Evolutionary conservation across 2,329 filamentous ascomycete species (phyloP).

Genomic region (Lachnellula subtilissima): DNA sequence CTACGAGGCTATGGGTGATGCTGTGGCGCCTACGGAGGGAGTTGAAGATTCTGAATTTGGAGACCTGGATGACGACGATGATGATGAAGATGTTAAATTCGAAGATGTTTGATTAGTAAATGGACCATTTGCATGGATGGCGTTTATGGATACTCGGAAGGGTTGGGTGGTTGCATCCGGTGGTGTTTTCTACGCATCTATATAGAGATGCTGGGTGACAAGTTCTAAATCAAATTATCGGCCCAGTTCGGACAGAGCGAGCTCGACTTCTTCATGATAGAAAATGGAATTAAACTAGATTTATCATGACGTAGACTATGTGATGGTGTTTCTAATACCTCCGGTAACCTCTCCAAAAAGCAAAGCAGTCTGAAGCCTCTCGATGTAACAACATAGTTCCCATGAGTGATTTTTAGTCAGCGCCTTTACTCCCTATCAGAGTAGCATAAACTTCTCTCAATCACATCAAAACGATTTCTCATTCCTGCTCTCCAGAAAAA

Average conservation of each 20-base stretch:
- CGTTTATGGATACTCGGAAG: conserved; percentile 2
- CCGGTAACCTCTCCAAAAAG: background rate
- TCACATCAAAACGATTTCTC: too few species aligned
- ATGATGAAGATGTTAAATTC: conserved; percentile 68
- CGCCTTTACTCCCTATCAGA: too few species aligned
- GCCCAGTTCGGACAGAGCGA: background rate
- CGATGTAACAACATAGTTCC: too few species aligned
- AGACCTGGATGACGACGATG: conserved; percentile 58
- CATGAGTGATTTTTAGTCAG: too few species aligned
- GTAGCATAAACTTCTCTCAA: too few species aligned
- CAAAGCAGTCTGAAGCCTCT: background rate
- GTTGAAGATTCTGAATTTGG: conserved; percentile 43
- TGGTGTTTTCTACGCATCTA: conserved; percentile 7
- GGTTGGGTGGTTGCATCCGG: conserved; percentile 5
- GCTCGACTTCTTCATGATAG: background rate
- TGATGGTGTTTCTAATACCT: background rate
- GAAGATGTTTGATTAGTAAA: conserved; percentile 60
- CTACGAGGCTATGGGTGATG: conserved; percentile 48
- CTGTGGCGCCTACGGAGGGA: conserved; percentile 42
- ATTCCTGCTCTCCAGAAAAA: too few species aligned
- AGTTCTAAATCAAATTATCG: background rate
- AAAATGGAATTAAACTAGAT: background rate
- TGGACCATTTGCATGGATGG: conserved; percentile 5
- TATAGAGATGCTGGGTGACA: background rate
- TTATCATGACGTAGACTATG: background rate